A percentile compares a stretch with the other conserved stretches of the same genome.
These are phyloP conservation scores for Trichoderma parareesei DNA, from an alignment of 495 filamentous ascomycete species.

Conservation along the genomic window DNA sequence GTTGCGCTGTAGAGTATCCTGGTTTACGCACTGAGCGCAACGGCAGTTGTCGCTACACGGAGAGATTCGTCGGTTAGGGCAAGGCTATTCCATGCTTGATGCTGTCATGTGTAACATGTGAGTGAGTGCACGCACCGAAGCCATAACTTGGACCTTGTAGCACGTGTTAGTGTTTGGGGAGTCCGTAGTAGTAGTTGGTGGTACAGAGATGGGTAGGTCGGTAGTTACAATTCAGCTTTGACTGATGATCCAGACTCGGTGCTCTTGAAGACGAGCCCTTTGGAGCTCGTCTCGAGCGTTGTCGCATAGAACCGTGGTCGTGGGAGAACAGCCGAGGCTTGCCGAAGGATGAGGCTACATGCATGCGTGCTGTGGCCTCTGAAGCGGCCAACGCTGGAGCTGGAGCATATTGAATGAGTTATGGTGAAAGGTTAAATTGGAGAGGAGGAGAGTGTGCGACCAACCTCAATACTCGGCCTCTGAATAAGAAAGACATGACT, in stretches of 20 bases:
- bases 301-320: neutral
- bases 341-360: neutral
- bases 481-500: neutral
- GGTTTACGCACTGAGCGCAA: conserved; percentile 64
- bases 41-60: conserved; percentile 69
- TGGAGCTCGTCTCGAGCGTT: neutral
- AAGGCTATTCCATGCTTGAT: neutral
- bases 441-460: neutral
- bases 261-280: neutral
- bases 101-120: neutral
- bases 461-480: neutral
- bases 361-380: neutral
- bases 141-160: conserved; percentile 27
- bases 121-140: conserved; percentile 25
- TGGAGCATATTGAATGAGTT: neutral
- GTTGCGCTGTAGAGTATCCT: conserved; percentile 66
- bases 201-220: neutral
- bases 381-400: neutral
- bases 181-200: neutral
- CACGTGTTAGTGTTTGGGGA: neutral
- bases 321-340: neutral
- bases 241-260: neutral
- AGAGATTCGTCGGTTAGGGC: conserved; percentile 11
- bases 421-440: neutral
- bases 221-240: neutral